phyloP scores from a whole-genome alignment of 257 asterid genomes.

The Cynanchum wilfordii region DNA sequence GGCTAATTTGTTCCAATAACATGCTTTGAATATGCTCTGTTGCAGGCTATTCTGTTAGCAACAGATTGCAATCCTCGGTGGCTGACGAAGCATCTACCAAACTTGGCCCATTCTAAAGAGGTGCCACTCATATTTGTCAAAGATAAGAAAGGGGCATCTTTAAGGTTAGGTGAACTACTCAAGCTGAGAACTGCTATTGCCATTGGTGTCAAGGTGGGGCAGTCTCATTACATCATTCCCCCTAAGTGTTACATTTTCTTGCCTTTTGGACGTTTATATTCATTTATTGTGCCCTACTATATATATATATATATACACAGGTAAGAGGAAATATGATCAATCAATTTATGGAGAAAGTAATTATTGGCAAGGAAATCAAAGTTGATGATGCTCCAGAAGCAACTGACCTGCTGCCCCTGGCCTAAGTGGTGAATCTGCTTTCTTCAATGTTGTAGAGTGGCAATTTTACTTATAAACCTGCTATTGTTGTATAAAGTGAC shows the following conservation, averaged over 20 bases:
- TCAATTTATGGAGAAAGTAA: conserved; percentile 29
- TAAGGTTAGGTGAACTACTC: conserved; percentile 69
- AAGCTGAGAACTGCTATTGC: conserved; percentile 79
- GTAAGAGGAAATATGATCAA: conserved; percentile 49
- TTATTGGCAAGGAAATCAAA: conserved; percentile 13
- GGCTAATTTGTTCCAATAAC: background rate
- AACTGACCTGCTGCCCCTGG: background rate
- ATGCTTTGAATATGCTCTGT: conserved; percentile 7
- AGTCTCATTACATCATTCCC: background rate
- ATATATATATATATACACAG: conserved; percentile 25
- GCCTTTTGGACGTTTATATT: background rate
- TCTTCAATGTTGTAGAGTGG: background rate
- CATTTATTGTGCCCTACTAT: conserved; percentile 11
- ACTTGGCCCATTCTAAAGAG: conserved; percentile 63
- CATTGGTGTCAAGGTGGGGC: conserved; percentile 68
- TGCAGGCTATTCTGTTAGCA: conserved; percentile 70
- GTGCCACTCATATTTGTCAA: conserved; percentile 61
- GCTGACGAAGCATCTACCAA: conserved; percentile 68
- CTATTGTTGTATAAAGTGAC: too few species aligned
- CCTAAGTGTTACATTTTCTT: background rate
- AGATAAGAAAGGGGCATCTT: conserved; percentile 67
- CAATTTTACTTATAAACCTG: too few species aligned
- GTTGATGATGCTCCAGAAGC: background rate
- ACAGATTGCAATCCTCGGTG: conserved; percentile 80
- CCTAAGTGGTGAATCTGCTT: background rate